A percentile compares a stretch with the other conserved stretches of the same genome.
phyloP scores from a whole-genome alignment of 257 asterid genomes.

The Lithospermum erythrorhizon region DNA sequence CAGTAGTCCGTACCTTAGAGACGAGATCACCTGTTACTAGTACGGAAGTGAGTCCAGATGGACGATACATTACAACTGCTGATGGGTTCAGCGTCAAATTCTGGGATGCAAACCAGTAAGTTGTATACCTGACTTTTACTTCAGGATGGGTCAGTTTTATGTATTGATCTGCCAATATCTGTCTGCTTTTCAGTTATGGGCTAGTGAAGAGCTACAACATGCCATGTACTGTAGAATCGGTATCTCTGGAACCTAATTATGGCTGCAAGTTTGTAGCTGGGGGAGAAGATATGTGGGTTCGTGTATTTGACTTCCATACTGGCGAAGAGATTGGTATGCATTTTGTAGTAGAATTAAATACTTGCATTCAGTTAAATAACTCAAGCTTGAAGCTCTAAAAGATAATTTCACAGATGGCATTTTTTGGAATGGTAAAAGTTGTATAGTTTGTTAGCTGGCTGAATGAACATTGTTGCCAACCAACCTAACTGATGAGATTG shows the following conservation, averaged over 20 bases:
- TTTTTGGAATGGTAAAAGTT: neutral
- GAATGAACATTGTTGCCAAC: neutral
- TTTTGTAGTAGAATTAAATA: neutral
- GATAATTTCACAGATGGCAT: neutral
- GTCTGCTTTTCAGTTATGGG: slow-evolving; percentile 21
- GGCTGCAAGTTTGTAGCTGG: slow-evolving; percentile 26
- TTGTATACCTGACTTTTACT: neutral
- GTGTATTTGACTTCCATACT: slow-evolving; percentile 24
- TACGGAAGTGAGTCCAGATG: slow-evolving; percentile 35
- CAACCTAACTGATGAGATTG: neutral
- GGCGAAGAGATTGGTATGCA: slow-evolving; percentile 32
- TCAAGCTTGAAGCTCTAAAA: neutral
- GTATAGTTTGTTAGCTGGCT: neutral
- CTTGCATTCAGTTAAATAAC: neutral
- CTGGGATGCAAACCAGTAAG: slow-evolving; percentile 39
- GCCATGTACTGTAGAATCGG: slow-evolving; percentile 33
- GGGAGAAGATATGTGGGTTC: slow-evolving; percentile 37
- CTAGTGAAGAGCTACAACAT: slow-evolving; percentile 30
- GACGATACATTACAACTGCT: slow-evolving; percentile 30
- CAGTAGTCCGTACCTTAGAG: slow-evolving; percentile 22
- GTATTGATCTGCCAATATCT: neutral
- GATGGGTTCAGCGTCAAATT: slow-evolving; percentile 31
- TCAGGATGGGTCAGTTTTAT: neutral
- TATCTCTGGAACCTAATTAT: slow-evolving; percentile 26
- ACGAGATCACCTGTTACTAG: slow-evolving; percentile 32